Conservation (phyloP, 2,329 filamentous ascomycete species). For the Epichloe brachyelytri region DNA sequence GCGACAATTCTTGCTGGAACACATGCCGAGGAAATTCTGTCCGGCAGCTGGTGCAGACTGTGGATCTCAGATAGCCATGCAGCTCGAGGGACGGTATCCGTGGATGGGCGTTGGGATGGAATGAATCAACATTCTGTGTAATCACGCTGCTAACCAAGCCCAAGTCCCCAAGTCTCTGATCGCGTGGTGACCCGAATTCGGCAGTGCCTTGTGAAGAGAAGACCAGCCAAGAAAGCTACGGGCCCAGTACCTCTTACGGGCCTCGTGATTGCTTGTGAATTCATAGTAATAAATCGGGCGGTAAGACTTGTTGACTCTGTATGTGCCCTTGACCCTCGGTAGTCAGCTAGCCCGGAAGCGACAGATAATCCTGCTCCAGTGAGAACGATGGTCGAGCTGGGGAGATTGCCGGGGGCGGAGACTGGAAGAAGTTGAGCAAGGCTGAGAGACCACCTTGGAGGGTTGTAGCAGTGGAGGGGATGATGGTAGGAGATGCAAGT, state of each 20-base stretch:
- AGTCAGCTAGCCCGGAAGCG: constrained; percentile 84
- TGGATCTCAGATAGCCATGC: constrained; percentile 76
- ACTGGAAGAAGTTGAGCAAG: constrained; percentile 61
- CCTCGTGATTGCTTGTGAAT: constrained; percentile 69
- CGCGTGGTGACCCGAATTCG: constrained; percentile 70
- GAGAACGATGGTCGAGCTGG: constrained; percentile 35
- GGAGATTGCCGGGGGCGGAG: constrained; percentile 39
- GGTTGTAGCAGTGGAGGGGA: constrained; percentile 59
- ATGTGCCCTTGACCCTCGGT: constrained; percentile 79
- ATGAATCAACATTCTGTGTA: constrained; percentile 96
- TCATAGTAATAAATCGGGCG: constrained; percentile 89
- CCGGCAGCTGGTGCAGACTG: constrained; percentile 69
- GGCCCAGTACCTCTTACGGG: constrained; percentile 90
- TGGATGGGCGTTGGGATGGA: constrained; percentile 70
- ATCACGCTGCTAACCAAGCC: constrained; percentile 67
- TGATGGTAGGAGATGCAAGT: constrained; percentile 60
- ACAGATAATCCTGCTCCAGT: constrained; percentile 89
- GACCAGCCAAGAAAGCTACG: constrained; percentile 89
- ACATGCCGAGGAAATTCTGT: constrained; percentile 54
- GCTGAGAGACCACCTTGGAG: constrained; percentile 63
- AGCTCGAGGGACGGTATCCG: constrained; percentile 65
- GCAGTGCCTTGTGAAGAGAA: constrained; percentile 61
- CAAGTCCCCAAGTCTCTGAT: constrained; percentile 56
- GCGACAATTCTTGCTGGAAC: constrained; percentile 65
- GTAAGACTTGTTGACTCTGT: constrained; percentile 81